Base-by-base conservation (phyloP, 139 green algal genomes). In the Chlamydomonas sp. region DNA sequence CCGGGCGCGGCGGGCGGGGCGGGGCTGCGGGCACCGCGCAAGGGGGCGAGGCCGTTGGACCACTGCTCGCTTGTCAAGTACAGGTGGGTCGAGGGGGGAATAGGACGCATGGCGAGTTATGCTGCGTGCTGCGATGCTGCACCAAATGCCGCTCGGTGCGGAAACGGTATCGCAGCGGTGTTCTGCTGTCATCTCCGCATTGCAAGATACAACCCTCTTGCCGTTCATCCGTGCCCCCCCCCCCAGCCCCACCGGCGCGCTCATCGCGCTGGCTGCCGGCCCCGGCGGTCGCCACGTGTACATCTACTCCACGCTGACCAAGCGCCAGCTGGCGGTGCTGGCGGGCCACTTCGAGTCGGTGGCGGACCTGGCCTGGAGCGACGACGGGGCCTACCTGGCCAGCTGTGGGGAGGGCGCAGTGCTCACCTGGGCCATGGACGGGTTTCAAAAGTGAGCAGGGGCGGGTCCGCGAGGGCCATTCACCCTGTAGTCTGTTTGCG, bases 351-450 rank as follows among this genome's bases (percentile, higher is more conserved):
- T 89, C 61, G 77, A 84, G 20, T 63, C 79, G 18, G 89, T 94
- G n/a, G 49, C 68, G 63, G 91, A 94, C 85, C 75, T 94, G 58
- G 60, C 75, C 1, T 94, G 91, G 91, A 91, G 84, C 10, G 78
- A 89, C 4, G 91, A 94, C 80, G 91, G 91, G 58, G 77, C 89
- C 75, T 92, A 93, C 82, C 87, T 94, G 16, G 74, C 71, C 5
- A 89, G 85, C 4, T 60, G 58, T 1, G 78, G 76, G 4, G 86
- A 92, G 63, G 87, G 89, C 57, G 86, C 83, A 64, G 87, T 94
- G 79, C 93, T 93, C 85, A 93, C 89, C 1, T 93, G 90, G 90
- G 72, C 88, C 31, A 90, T 89, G 83, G 90, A 89, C 49, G 77
- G 18, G 14, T 91, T 93, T 59, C n/a, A 18, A 2, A 90, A 73